Evolutionary conservation across 2,329 filamentous ascomycete species (phyloP), one percentile per base, ranked within the genome.

Genomic region (Ophioceras dolichostomum): DNA sequence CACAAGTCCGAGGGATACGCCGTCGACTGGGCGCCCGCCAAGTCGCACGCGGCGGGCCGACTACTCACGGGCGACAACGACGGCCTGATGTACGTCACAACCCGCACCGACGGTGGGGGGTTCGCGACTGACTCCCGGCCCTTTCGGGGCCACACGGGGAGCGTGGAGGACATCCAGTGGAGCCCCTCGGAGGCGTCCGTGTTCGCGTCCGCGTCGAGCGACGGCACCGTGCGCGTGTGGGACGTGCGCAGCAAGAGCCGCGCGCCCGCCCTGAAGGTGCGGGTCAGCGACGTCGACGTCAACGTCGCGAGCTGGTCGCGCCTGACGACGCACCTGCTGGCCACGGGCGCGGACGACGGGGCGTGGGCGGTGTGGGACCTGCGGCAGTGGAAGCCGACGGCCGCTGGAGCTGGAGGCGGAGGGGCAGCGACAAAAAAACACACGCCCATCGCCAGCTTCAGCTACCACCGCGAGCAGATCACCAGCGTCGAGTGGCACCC

Each of bases 401-500:
- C 56, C 39, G 56, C 27, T 3, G 38, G 37, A n/a, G 37, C 37
- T 17, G 61, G 70, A 48, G 73, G 68, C 62, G 80, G 83, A 47
- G 22, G 17, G 14, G 20, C 34, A 8, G 73, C 68, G 62, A 81
- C 83, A 5, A 30, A 22, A 5, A 27, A 22, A 5, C 19, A 17
- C 17, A 79, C 79, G 34, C 83, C 91, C 1, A 83, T 96, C n/a
- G 91, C 91, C 4, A 83, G 81, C 49, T 98, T 96, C 63, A 72
- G 78, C 52, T 96, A 94, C 68, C 88, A 98, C 70, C 89, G 86
- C 60, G 86, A 95, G 60, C 91, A 94, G 49, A 86, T 98, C 50
- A 98, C 91, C 6, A 86, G 82, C 48, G 74, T 98, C 28, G 88
- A 96, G 64, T 98, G 91, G 89, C 89, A 96, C 59, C 89, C 91